phyloP scores from a whole-genome alignment of 805 yeast species.

The Metschnikowia continentalis region DNA sequence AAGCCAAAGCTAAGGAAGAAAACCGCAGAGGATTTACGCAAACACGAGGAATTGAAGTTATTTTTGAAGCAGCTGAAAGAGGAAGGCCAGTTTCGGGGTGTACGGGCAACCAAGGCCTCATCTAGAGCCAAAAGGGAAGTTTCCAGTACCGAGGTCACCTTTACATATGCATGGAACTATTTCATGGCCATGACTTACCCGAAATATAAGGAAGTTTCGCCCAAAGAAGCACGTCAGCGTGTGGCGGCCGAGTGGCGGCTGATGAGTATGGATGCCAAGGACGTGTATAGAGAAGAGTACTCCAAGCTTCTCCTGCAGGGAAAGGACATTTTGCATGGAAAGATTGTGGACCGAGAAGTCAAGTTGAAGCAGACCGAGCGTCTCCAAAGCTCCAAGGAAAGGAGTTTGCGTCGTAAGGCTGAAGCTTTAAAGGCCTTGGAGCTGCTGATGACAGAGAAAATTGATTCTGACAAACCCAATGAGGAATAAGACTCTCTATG shows the following conservation, averaged over 20 bases:
- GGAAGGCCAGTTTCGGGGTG: conserved; percentile 12
- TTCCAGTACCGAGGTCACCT: conserved; percentile 17
- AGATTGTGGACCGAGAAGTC: conserved; percentile 25
- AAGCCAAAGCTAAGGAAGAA: conserved; percentile 15
- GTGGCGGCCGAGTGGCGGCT: conserved; percentile 24
- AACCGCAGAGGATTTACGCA: conserved; percentile 11
- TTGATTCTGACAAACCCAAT: too few species aligned
- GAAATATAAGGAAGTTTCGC: conserved; percentile 13
- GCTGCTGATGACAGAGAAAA: too few species aligned
- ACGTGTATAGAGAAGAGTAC: conserved; percentile 26
- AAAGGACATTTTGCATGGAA: conserved; percentile 26
- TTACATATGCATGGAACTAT: conserved; percentile 37
- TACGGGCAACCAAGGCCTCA: background rate
- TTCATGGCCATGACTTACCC: conserved; percentile 20
- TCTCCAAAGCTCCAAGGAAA: conserved; percentile 10
- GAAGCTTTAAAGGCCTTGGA: conserved; percentile 4
- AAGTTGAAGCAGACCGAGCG: conserved; percentile 16
- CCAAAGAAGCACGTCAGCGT: conserved; percentile 13
- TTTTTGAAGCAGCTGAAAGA: conserved; percentile 22
- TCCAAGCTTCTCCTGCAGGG: conserved; percentile 24
- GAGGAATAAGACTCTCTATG: too few species aligned
- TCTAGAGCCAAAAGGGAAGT: background rate
- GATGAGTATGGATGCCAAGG: conserved; percentile 26
- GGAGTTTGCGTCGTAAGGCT: conserved; percentile 12
- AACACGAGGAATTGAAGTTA: conserved; percentile 18